phyloP scores from a whole-genome alignment of 2,329 filamentous ascomycete species.

The Thyridium curvatum region DNA sequence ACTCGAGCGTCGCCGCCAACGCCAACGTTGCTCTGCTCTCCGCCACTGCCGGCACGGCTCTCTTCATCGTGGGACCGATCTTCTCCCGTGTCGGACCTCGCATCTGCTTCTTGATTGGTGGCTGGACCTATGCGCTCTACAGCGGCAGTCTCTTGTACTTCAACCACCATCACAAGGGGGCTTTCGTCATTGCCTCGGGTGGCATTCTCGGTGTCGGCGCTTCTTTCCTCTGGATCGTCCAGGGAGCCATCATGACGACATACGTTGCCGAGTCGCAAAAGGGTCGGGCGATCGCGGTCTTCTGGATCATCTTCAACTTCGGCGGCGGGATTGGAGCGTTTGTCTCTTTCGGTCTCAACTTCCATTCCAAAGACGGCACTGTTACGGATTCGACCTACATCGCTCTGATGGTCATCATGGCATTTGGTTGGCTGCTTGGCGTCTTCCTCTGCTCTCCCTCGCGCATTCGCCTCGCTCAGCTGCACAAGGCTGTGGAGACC shows the following conservation, averaged over 20 bases:
- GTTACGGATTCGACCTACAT: slow-evolving; percentile 45
- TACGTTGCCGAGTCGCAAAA: slow-evolving; percentile 35
- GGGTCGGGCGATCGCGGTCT: slow-evolving; percentile 32
- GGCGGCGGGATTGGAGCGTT: slow-evolving; percentile 36
- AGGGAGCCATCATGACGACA: slow-evolving; percentile 41
- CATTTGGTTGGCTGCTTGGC: slow-evolving; percentile 39
- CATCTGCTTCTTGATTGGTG: slow-evolving; percentile 33
- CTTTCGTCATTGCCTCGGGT: slow-evolving; percentile 36
- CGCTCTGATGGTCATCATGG: slow-evolving; percentile 41
- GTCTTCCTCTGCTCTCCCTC: slow-evolving; percentile 41
- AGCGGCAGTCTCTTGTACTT: slow-evolving; percentile 35
- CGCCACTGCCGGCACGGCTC: slow-evolving; percentile 32
- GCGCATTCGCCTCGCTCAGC: slow-evolving; percentile 29
- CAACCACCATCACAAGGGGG: slow-evolving; percentile 29
- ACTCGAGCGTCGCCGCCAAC: slow-evolving; percentile 37
- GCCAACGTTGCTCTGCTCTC: slow-evolving; percentile 36
- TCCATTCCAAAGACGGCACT: slow-evolving; percentile 28
- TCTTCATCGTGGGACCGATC: slow-evolving; percentile 36
- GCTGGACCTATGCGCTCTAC: slow-evolving; percentile 39
- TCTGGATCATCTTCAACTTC: slow-evolving; percentile 40
- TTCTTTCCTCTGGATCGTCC: slow-evolving; percentile 37
- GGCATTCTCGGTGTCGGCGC: slow-evolving; percentile 38
- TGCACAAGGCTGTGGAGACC: slow-evolving; percentile 26
- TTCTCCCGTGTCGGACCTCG: slow-evolving; percentile 34
- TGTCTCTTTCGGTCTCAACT: slow-evolving; percentile 37